Evolutionary conservation across 164 flowering plant genomes (phyloP), one percentile per base, ranked within the genome.

Genomic region (Sextonia rubra): DNA sequence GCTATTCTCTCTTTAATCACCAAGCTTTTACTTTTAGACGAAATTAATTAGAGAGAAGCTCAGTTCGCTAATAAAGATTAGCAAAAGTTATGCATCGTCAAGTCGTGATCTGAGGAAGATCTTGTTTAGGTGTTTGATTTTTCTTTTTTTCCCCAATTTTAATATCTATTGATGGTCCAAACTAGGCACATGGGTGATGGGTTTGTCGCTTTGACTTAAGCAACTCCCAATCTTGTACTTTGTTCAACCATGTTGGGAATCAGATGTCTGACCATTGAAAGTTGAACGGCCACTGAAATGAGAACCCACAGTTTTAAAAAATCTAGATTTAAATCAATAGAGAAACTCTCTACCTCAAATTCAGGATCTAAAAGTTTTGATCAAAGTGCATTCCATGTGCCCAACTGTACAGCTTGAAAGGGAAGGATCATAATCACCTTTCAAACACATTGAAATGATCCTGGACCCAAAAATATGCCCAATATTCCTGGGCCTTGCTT

Each of bases 331-430:
- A 20, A 52, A 52, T 52, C 22, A 49, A 22, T 37, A 24, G 73
- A 56, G 60, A 69, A 47, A 52, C 47, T 71, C 66, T 27, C 11
- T 48, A 66, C 82, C 80, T 77, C 65, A 73, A 72, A 79, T 72
- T 79, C 52, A 75, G 82, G 84, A 75, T 82, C 84, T 77, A 56
- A 64, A 72, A 74, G 71, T 74, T 67, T 74, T 49, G 69, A 26
- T 71, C 65, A 20, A 74, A 79, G 72, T 69, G 83, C 71, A 44
- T 25, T 79, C 77, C 84, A 82, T 79, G 82, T 82, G 84, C 77
- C 72, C 70, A 74, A 70, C 77, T 69, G 66, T 66, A 75, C 71
- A 79, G 72, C 71, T 71, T 61, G 47, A 68, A 71, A 79, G 64
- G 68, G 27, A 61, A 64, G 68, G 37, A n/a, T 64, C 8, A 27